Evolutionary conservation across 2,329 filamentous ascomycete genomes (phyloP), one percentile per base, ranked within the genome.

Genomic region (Colletotrichum shisoi): DNA sequence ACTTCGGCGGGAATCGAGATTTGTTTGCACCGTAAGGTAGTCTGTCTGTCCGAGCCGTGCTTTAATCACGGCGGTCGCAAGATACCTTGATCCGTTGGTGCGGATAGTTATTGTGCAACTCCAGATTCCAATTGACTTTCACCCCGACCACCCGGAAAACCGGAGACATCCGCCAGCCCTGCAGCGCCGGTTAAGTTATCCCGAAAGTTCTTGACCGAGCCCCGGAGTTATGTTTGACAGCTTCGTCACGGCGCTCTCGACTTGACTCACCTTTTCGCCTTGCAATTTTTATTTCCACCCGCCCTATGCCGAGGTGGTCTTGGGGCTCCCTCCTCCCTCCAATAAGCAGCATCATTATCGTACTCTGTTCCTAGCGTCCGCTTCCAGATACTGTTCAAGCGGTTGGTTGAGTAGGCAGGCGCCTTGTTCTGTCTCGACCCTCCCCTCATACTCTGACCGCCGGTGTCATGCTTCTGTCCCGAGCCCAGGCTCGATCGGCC

Each of bases 201-300:
- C 52, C 24, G 11, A 27, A 27, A 8, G 24, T 51, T 3, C 34
- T 39, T 27, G 40, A 24, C 17, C 34, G 57, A 51, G 37, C 37
- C 37, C 42, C 44, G 37, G 57, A n/a, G 44, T 15, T 62, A 51
- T 56, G 51, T 57, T 58, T 37, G 58, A 66, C 53, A 40, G 37
- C 24, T 24, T 59, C 56, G 31, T 12, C 17, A 21, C 37, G 21
- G 8, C 34, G 37, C 57, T 4, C 17, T 59, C 57, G 11, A 17
- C 21, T 49, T 51, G 45, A 59, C 34, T 45, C 24, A 42, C 57
- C 17, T 17, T 2, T 17, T 27, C 6, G n/a, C 24, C n/a, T 13
- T n/a, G 5, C 11, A 27, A 34, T 7, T 31, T 13, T 34, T 51
- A 3, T 51, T 34, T 5, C 3, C 15, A 9, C 24, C 27, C 31